These are phyloP conservation scores for Daldinia decipiens DNA, from an alignment of 495 filamentous ascomycete genomes.

Conservation along the genomic window DNA sequence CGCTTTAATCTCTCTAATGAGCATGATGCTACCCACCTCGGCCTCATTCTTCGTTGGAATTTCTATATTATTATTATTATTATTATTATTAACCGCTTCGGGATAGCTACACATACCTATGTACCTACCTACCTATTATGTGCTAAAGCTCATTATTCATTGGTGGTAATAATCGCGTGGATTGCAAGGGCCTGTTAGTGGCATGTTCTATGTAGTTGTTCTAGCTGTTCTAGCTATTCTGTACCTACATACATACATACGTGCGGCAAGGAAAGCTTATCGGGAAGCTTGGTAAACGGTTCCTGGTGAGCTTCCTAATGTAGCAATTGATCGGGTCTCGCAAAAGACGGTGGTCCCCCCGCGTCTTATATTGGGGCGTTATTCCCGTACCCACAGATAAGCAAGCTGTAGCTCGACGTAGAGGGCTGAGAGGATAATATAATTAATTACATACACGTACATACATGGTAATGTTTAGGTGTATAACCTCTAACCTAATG, in stretches of 20 bases:
- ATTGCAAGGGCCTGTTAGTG: too few species aligned
- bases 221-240: too few species aligned
- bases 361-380: conserved; percentile 7
- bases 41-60: background rate
- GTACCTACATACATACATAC: background rate
- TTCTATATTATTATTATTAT: too few species aligned
- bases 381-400: conserved; percentile 36
- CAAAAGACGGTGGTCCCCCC: conserved; percentile 8
- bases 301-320: conserved; percentile 36
- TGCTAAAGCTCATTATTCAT: too few species aligned
- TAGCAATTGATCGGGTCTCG: conserved; percentile 10
- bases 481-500: background rate
- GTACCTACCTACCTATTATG: too few species aligned
- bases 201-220: too few species aligned
- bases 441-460: background rate
- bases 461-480: background rate
- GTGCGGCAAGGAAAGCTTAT: background rate
- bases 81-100: too few species aligned
- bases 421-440: background rate
- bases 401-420: background rate
- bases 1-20: background rate
- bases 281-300: conserved; percentile 11
- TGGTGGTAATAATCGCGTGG: too few species aligned
- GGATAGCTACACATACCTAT: too few species aligned
- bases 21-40: background rate